Evolutionary conservation across 2,329 filamentous ascomycete species (phyloP), one percentile per base, ranked within the genome.

Genomic region (Septoria linicola): DNA sequence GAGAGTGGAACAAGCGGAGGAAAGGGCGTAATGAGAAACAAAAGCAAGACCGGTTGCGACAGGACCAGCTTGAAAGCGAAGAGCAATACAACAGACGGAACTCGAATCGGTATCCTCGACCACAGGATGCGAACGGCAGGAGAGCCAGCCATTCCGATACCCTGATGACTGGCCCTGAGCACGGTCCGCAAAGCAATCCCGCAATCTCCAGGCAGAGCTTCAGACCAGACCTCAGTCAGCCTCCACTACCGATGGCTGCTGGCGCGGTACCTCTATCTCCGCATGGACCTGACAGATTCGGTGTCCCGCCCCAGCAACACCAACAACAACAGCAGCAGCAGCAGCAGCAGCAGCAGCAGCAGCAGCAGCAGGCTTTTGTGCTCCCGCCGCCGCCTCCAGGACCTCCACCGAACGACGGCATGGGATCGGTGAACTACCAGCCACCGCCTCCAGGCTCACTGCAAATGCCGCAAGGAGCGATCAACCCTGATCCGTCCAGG

Each of bases 21-120:
- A 79, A 65, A 76, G 85, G 66, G 72, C 80, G 59, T 67, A 82
- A 67, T 49, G 80, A 84, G 49, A 76, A 83, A 58, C 78, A 82
- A 46, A 80, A 82, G 17, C 79, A 87, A 4, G 80, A 78, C 43
- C 74, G 74, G 37, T 68, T 79, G 51, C 73, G 73, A 46, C 72
- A 70, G 54, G 76, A 75, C 54, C 71, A 75, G 10, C 68, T 74
- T n/a, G 65, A 73, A 17, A 71, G 73, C n/a, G 68, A 68, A 21
- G 63, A 67, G 32, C 59, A 66, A n/a, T 69, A 63, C 55, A 68
- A 68, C 39, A 63, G 65, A 10, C 64, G 65, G 14, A 63, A 61
- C 27, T 63, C 62, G 1, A 49, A 55, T 36, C 59, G 61, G 35
- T 67, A 67, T 44, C 64, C 63, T 11, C 55, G 58, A 20, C 55